Conservation (phyloP, 2,329 filamentous ascomycete species). For the Gnomoniopsis smithogilvyi region DNA sequence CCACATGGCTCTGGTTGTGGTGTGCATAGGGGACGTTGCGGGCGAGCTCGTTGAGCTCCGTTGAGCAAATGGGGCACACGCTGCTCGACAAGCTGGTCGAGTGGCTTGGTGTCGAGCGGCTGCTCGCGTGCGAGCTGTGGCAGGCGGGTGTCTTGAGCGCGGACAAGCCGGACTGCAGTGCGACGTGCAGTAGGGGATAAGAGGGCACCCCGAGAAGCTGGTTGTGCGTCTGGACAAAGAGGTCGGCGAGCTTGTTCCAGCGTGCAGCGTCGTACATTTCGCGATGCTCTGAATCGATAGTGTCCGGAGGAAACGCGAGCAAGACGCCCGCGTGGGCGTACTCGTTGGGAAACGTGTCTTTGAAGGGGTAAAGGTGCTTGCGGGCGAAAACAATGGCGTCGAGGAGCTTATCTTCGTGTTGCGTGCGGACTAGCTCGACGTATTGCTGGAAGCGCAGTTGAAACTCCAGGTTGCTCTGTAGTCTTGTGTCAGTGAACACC, state of each 20-base stretch:
- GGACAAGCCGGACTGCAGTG: slow-evolving; percentile 84
- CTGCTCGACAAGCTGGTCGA: slow-evolving; percentile 62
- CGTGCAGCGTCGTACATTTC: slow-evolving; percentile 70
- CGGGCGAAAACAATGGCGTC: slow-evolving; percentile 81
- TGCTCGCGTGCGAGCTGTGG: slow-evolving; percentile 44
- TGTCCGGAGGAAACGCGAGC: slow-evolving; percentile 68
- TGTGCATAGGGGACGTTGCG: slow-evolving; percentile 89
- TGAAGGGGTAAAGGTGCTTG: slow-evolving; percentile 73
- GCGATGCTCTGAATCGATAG: slow-evolving; percentile 36
- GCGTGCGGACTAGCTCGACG: slow-evolving; percentile 79
- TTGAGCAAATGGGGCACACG: slow-evolving; percentile 93
- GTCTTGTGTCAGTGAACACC: not conserved
- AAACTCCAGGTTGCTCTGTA: slow-evolving; percentile 80
- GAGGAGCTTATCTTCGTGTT: slow-evolving; percentile 58
- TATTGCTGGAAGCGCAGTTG: slow-evolving; percentile 93
- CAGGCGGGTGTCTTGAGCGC: slow-evolving; percentile 95
- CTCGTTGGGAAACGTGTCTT: slow-evolving; percentile 56
- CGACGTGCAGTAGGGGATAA: slow-evolving; percentile 83
- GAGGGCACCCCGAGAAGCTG: slow-evolving; percentile 78
- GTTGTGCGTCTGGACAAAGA: slow-evolving; percentile 86
- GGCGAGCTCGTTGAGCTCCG: slow-evolving; percentile 89
- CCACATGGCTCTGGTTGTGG: slow-evolving; percentile 90
- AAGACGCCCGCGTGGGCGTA: slow-evolving; percentile 75
- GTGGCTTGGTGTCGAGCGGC: slow-evolving; percentile 27
- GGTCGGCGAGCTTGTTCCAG: slow-evolving; percentile 72